A percentile compares a stretch with the other conserved stretches of the same genome.
phyloP scores from a whole-genome alignment of 495 filamentous ascomycete genomes.

The Lophium mytilinum region DNA sequence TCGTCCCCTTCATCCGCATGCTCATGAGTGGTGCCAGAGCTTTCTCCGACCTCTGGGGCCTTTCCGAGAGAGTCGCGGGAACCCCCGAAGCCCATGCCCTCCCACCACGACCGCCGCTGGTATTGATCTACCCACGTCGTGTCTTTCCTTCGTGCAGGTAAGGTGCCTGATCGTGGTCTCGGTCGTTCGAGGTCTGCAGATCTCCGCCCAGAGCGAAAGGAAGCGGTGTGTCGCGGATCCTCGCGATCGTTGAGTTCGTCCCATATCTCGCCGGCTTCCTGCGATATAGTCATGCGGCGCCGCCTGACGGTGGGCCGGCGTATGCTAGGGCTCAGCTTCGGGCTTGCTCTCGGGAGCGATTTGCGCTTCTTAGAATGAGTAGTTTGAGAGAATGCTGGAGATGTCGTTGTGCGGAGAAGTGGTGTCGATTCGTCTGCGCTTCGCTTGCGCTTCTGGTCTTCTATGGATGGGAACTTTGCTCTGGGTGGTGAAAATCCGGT shows the following conservation, averaged over 20 bases:
- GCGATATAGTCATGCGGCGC: conserved; percentile 23
- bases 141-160: conserved; percentile 14
- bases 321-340: conserved; percentile 2
- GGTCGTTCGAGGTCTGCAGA: conserved; percentile 15
- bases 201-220: conserved; percentile 7
- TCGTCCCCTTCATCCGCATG: conserved; percentile 14
- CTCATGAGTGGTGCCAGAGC: background rate
- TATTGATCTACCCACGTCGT: conserved; percentile 10
- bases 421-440: conserved; percentile 18
- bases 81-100: conserved; percentile 2
- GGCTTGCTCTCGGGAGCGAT: conserved; percentile 5
- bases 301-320: conserved; percentile 9
- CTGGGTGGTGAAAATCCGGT: background rate
- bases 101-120: conserved; percentile 23
- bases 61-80: conserved; percentile 14
- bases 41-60: conserved; percentile 1
- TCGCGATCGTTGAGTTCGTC: conserved; percentile 33
- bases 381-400: background rate
- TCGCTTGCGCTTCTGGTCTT: conserved; percentile 10
- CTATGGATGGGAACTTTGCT: conserved; percentile 6
- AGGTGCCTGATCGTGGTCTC: conserved; percentile 17
- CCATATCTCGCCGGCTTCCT: conserved; percentile 31
- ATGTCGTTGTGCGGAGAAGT: conserved; percentile 17
- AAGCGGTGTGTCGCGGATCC: background rate
- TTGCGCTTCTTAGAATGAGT: conserved; percentile 18